Base-by-base conservation (phyloP, 23 red algal species). In the Agarophyton chilense region DNA sequence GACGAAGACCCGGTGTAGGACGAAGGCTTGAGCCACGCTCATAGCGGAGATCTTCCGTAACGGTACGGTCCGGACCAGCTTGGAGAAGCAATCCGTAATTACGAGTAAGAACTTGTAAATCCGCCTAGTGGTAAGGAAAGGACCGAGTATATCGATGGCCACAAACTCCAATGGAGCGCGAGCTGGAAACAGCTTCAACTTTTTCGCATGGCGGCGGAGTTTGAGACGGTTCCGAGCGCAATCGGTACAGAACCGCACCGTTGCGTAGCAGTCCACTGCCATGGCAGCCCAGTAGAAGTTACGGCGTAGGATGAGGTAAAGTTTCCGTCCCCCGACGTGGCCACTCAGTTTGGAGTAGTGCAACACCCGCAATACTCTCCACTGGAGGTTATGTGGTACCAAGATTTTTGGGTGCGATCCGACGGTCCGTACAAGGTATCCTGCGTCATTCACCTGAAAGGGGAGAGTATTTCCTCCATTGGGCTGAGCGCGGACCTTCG, bases 241-340 rank as follows among this genome's bases (percentile, higher is more conserved):
- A 24, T 44, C 52, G 22, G 52, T 42, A 34, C 78, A 82, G 42
- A 43, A 6, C 12, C 52, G 78, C 35, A 65, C 78, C 24, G 78
- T 82, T 32, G 78, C 55, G 53, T 82, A 61, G 41, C 47, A 82
- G 26, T 82, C 78, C 11, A 82, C 55, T 26, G 78, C 78, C 57
- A 82, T 61, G n/a, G 78, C 50, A 21, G 52, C 7, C 78, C 78
- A 82, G 28, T 58, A 82, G 40, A 82, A 63, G 29, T 19, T 22
- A 14, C 52, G 0, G 10, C 76, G 13, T 2, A 82, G 32, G 10
- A 17, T 55, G 18, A 44, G 33, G 43, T 80, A 0, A 22, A 57
- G 52, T 9, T 57, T 52, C 32, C 51, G 13, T 53, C 57, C 53
- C 16, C 78, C 57, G 29, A 51, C 26, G 36, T 61, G 52, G 21